Evolutionary conservation across 441 rosid species (phyloP), one percentile per base, ranked within the genome.

Genomic region (Populus hybrid): DNA sequence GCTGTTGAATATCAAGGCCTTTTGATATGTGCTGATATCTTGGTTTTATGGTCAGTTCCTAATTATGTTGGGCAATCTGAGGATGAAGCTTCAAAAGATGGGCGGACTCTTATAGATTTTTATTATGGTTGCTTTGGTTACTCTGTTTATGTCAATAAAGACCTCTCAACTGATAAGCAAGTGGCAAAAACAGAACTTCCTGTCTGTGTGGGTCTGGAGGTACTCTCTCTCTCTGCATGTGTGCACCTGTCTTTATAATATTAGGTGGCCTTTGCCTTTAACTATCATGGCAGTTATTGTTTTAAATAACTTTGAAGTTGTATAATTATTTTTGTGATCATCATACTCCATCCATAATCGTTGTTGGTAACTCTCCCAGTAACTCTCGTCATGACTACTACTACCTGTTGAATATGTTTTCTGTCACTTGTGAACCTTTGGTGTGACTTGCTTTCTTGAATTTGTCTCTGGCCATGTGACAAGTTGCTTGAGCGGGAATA

Each of bases 71-170:
- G 87, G 65, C 84, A 80, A 76, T 75, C 87, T 73, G 91, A 90
- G 86, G 79, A 69, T 67, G 86, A 86, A 85, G 87, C 87, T 79
- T 82, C 86, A 3, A 82, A 83, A 84, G 89, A 87, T 11, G 88
- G 89, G 10, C 68, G 88, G 46, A 57, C 77, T 20, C 77, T 88
- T 73, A 16, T 74, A 18, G 89, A 85, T 67, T 89, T 92, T 80
- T 86, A 87, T 72, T 92, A 90, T 81, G 90, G 81, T 46, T 92
- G 97, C 82, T 85, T 86, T 80, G 97, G 94, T 5, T 89, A 87
- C 80, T 90, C 92, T 1, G 85, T 85, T 24, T 87, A 80, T 75
- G 67, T 78, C 80, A 86, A 74, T 73, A 84, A 85, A 53, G 85
- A 86, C 46, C 84, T 67, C 5, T 69, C 88, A 20, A 59, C 84